Evolutionary conservation across 345 rosid species (phyloP).

Genomic region (Melaleuca alternifolia): DNA sequence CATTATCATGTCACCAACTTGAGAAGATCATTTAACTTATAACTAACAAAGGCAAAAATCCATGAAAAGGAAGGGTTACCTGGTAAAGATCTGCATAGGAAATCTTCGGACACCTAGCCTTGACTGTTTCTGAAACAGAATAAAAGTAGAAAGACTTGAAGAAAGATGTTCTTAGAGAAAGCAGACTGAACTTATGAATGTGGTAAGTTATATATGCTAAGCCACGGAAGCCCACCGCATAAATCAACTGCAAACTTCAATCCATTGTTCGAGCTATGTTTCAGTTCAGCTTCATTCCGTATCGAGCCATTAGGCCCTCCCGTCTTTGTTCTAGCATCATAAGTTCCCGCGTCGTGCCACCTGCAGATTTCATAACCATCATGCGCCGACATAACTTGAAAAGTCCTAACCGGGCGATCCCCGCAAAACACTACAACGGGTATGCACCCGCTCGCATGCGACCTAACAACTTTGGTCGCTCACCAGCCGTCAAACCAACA

Average conservation of each 20-base stretch:
- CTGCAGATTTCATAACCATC: constrained; percentile 11
- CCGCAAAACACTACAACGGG: background rate
- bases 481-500: background rate
- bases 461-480: background rate
- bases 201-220: background rate
- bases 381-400: background rate
- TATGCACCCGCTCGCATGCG: background rate
- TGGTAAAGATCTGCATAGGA: constrained; percentile 80
- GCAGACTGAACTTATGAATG: background rate
- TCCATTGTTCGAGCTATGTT: constrained; percentile 45
- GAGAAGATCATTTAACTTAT: background rate
- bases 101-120: constrained; percentile 49
- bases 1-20: background rate
- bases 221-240: constrained; percentile 39
- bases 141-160: background rate
- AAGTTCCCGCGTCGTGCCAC: constrained; percentile 95
- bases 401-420: background rate
- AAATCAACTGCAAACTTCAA: constrained; percentile 52
- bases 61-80: constrained; percentile 15
- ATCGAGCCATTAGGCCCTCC: constrained; percentile 95
- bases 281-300: constrained; percentile 39
- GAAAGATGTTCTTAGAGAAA: background rate
- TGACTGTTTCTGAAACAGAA: constrained; percentile 45
- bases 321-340: constrained; percentile 58
- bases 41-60: background rate